Evolutionary conservation across 2,329 filamentous ascomycete genomes (phyloP).

Genomic region (Fusarium brevicatenulatum): DNA sequence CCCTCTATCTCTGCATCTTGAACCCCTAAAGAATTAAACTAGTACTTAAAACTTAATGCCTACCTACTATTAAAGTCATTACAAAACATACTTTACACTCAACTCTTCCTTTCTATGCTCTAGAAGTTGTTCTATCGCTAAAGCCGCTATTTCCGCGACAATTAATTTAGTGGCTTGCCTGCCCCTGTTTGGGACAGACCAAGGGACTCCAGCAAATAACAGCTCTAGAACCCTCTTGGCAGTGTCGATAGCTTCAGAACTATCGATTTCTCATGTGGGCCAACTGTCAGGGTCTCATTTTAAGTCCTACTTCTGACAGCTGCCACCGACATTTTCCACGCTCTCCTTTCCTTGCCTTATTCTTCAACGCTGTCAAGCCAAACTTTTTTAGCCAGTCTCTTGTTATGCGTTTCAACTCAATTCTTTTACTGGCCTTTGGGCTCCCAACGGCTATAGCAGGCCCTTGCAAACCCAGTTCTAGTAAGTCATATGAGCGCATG

Average conservation of each 20-base stretch:
- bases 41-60: too few species aligned
- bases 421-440: background rate
- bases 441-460: background rate
- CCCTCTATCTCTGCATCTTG: background rate
- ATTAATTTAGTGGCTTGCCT: background rate
- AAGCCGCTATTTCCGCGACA: background rate
- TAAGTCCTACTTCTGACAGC: background rate
- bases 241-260: background rate
- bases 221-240: background rate
- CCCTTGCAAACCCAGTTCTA: background rate
- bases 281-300: background rate
- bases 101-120: too few species aligned
- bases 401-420: background rate
- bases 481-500: background rate
- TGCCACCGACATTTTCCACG: too few species aligned
- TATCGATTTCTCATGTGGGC: background rate
- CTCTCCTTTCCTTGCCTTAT: background rate
- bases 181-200: background rate
- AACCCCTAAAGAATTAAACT: too few species aligned
- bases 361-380: too few species aligned
- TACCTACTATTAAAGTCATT: background rate
- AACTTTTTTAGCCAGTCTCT: background rate
- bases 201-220: background rate
- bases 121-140: background rate
- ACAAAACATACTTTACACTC: background rate